These are phyloP conservation scores for Thalassia testudinum DNA, from an alignment of 116 monocot species.

Conservation along the genomic window DNA sequence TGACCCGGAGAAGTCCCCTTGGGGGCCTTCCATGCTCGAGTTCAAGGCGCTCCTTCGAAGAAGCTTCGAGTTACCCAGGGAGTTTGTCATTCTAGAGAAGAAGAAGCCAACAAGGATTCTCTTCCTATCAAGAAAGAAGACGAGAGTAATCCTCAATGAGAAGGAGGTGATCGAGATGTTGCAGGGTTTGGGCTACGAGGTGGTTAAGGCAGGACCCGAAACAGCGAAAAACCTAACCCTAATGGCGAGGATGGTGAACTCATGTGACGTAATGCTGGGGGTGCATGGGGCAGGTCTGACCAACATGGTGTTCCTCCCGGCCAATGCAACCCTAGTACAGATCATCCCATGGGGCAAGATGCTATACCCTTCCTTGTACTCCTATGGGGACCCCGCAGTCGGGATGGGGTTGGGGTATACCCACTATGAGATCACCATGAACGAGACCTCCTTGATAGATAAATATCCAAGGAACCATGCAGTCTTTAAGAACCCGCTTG, in stretches of 20 bases:
- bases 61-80: no score
- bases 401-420: constrained; percentile 18
- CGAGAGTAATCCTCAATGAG: constrained; percentile 18
- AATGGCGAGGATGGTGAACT: constrained; percentile 21
- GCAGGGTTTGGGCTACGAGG: constrained; percentile 12
- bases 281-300: constrained; percentile 43
- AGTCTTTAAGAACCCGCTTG: constrained; percentile 33
- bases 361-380: neutral
- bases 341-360: constrained; percentile 22
- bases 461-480: constrained; percentile 33
- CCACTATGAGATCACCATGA: constrained; percentile 18
- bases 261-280: constrained; percentile 34
- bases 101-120: constrained; percentile 12
- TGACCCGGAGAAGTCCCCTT: constrained; percentile 32
- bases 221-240: constrained; percentile 5
- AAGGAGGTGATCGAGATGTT: constrained; percentile 9
- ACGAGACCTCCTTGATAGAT: constrained; percentile 34
- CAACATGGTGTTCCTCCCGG: constrained; percentile 40
- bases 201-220: constrained; percentile 8
- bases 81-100: no score
- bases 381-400: constrained; percentile 12
- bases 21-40: constrained; percentile 5
- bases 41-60: no score
- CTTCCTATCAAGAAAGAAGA: constrained; percentile 18
- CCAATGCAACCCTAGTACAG: constrained; percentile 13